Percentiles rank a stretch among this genome's conserved stretches.
phyloP scores from a whole-genome alignment of 129 eudicot genomes.

The Chrysanthemum lavandulifolium region DNA sequence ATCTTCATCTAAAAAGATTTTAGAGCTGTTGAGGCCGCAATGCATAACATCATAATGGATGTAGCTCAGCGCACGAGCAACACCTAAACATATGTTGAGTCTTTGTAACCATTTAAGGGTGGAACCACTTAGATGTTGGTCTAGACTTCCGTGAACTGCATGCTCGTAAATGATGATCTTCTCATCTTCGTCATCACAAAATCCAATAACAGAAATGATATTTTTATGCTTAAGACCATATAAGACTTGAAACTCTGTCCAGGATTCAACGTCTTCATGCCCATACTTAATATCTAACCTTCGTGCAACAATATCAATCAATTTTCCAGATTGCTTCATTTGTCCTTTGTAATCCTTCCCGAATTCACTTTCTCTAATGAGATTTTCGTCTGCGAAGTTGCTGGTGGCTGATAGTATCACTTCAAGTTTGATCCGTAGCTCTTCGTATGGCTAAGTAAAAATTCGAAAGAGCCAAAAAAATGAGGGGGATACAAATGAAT shows the following conservation, averaged over 20 bases:
- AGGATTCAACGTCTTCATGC: background rate
- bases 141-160: background rate
- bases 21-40: constrained; percentile 10
- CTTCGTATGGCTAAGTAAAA: too few species aligned
- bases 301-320: background rate
- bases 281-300: background rate
- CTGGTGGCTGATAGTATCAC: background rate
- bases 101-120: constrained; percentile 4
- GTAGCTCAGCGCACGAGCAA: constrained; percentile 5
- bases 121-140: background rate
- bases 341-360: background rate
- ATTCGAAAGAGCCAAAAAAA: too few species aligned
- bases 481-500: too few species aligned
- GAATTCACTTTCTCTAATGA: background rate
- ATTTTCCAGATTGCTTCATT: background rate
- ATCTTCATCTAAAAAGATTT: background rate
- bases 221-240: background rate
- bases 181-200: background rate
- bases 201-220: background rate
- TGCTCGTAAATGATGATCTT: background rate
- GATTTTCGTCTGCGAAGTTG: background rate
- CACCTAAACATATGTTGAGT: constrained; percentile 12
- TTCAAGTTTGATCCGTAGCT: background rate
- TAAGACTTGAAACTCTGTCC: background rate
- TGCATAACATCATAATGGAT: constrained; percentile 5